These are phyloP conservation scores for Cruciata laevipes DNA, from an alignment of 257 asterid species.

Conservation along the genomic window DNA sequence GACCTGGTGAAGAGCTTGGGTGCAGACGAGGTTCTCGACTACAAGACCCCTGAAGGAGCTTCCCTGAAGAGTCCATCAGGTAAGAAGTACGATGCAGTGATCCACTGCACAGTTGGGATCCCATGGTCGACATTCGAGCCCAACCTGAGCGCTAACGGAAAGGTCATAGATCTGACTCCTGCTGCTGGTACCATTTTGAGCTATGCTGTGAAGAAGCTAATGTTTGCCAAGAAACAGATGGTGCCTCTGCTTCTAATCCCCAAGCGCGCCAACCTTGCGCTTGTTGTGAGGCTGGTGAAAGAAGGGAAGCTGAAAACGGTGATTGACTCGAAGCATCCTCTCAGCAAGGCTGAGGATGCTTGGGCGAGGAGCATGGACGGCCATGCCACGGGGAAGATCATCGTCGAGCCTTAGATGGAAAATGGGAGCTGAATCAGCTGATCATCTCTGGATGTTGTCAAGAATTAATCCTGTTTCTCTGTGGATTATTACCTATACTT, in stretches of 20 bases:
- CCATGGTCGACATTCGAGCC: slow-evolving; percentile 57
- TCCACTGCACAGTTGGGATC: slow-evolving; percentile 43
- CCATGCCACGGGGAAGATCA: slow-evolving; percentile 67
- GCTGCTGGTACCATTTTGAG: slow-evolving; percentile 36
- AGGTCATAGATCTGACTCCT: slow-evolving; percentile 51
- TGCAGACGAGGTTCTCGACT: slow-evolving; percentile 74
- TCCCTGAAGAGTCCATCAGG: slow-evolving; percentile 61
- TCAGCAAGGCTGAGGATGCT: slow-evolving; percentile 51
- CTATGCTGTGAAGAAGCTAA: slow-evolving; percentile 32
- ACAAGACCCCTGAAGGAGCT: slow-evolving; percentile 55
- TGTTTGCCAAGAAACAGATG: slow-evolving; percentile 42
- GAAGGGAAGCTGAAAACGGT: slow-evolving; percentile 59
- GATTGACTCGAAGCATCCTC: slow-evolving; percentile 38
- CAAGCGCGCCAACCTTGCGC: slow-evolving; percentile 29
- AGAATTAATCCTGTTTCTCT: neutral
- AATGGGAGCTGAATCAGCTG: neutral
- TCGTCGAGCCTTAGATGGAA: slow-evolving; percentile 30
- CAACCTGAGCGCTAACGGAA: slow-evolving; percentile 36
- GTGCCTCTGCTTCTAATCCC: slow-evolving; percentile 27
- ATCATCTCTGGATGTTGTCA: neutral
- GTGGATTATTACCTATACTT: neutral
- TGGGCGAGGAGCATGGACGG: slow-evolving; percentile 56
- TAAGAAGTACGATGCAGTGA: slow-evolving; percentile 48
- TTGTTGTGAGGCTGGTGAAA: slow-evolving; percentile 43
- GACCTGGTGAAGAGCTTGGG: slow-evolving; percentile 57